phyloP scores from a whole-genome alignment of 257 asterid species.

The Nicotiana tomentosiformis region DNA sequence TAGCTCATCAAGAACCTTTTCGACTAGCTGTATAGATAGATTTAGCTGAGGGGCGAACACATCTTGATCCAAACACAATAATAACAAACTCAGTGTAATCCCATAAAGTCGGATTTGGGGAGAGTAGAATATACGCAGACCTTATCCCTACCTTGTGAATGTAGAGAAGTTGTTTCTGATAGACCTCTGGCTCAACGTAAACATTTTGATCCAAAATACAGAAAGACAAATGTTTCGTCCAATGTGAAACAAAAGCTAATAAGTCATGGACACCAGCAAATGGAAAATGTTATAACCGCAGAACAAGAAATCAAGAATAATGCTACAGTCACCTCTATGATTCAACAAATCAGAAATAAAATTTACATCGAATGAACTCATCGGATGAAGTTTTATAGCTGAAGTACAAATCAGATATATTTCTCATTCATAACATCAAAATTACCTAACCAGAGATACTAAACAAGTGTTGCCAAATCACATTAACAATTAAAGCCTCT shows the following conservation, averaged over 20 bases:
- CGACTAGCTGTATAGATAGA: too few species aligned
- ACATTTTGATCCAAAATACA: neutral
- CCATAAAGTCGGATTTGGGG: too few species aligned
- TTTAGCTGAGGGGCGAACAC: neutral
- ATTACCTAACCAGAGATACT: constrained; percentile 2
- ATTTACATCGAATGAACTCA: constrained; percentile 9
- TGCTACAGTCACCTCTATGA: neutral
- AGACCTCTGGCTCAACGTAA: too few species aligned
- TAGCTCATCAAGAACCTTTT: neutral
- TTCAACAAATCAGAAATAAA: neutral
- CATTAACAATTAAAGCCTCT: constrained; percentile 4
- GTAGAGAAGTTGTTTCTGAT: too few species aligned
- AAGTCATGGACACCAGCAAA: neutral
- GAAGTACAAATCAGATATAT: constrained; percentile 6
- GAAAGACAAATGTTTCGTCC: neutral
- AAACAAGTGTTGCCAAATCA: neutral
- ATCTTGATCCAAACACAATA: neutral
- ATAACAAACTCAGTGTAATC: too few species aligned
- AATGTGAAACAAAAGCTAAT: neutral
- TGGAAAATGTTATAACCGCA: neutral
- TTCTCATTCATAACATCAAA: constrained; percentile 8
- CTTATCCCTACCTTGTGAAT: too few species aligned
- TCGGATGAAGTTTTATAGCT: neutral
- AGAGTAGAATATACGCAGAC: too few species aligned
- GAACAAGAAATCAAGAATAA: neutral